Conservation (phyloP, 768 basidiomycete species). For the Botryobasidium botryosum region DNA sequence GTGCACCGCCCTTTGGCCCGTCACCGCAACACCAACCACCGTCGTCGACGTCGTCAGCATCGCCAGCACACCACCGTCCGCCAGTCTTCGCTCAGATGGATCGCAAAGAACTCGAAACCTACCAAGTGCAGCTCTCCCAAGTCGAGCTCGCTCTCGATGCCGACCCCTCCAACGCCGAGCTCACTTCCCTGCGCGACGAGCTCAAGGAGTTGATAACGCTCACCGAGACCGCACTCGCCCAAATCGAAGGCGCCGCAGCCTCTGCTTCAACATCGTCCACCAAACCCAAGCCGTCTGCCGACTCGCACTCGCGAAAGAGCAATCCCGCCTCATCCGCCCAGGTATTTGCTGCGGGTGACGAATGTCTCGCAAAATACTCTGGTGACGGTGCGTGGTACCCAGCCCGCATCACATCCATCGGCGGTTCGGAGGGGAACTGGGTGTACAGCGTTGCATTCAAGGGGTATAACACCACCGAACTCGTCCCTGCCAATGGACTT, state of each 20-base stretch:
- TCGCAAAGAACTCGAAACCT: slow-evolving; percentile 69
- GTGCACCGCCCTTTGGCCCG: too few species aligned
- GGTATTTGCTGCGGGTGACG: slow-evolving; percentile 59
- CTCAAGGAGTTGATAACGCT: slow-evolving; percentile 71
- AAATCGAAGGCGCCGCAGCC: slow-evolving; percentile 31
- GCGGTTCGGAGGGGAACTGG: slow-evolving; percentile 63
- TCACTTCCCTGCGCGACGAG: slow-evolving; percentile 55
- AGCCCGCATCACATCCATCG: slow-evolving; percentile 70
- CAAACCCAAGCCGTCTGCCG: slow-evolving; percentile 36
- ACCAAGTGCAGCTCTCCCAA: slow-evolving; percentile 66
- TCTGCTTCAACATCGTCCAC: slow-evolving; percentile 29
- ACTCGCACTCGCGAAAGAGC: slow-evolving; percentile 31
- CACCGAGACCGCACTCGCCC: slow-evolving; percentile 52
- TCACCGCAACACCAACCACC: too few species aligned
- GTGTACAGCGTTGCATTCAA: slow-evolving; percentile 85
- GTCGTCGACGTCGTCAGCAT: too few species aligned
- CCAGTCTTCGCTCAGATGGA: too few species aligned
- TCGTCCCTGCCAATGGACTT: slow-evolving; percentile 53
- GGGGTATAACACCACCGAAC: slow-evolving; percentile 81
- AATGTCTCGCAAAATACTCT: slow-evolving; percentile 74
- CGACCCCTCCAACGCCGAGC: slow-evolving; percentile 60
- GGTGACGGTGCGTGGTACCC: slow-evolving; percentile 77
- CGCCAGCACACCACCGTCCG: too few species aligned
- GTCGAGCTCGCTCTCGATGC: slow-evolving; percentile 62
- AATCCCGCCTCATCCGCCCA: neutral